Conservation (phyloP, 2,329 filamentous ascomycete genomes). For the Cercospora sojina region DNA sequence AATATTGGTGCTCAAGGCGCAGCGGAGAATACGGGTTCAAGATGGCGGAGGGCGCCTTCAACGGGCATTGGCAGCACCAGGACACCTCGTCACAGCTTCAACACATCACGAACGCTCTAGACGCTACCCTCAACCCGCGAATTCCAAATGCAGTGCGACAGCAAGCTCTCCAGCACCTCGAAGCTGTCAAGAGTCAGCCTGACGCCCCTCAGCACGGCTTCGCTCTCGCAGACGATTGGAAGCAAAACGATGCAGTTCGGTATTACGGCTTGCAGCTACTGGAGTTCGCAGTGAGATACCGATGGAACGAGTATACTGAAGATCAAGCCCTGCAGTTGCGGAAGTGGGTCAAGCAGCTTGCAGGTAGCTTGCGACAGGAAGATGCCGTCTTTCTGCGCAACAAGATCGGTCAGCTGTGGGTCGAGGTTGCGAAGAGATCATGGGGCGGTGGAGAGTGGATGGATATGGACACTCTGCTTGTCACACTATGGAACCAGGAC, state of each 20-base stretch:
- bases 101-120: conserved; percentile 78
- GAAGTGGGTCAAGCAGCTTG: conserved; percentile 75
- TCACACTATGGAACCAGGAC: conserved; percentile 69
- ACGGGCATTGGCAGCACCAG: conserved; percentile 25
- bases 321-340: conserved; percentile 69
- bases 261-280: conserved; percentile 92
- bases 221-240: conserved; percentile 70
- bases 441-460: conserved; percentile 87
- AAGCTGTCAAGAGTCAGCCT: conserved; percentile 74
- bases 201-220: conserved; percentile 85
- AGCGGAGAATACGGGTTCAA: not conserved
- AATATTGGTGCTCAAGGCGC: not conserved
- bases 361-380: conserved; percentile 65
- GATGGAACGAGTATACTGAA: conserved; percentile 70
- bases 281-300: conserved; percentile 84
- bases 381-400: conserved; percentile 85
- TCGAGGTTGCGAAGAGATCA: conserved; percentile 86
- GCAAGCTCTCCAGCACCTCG: conserved; percentile 81
- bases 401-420: conserved; percentile 93
- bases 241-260: conserved; percentile 76
- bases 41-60: conserved; percentile 22
- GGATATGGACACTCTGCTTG: conserved; percentile 84
- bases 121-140: conserved; percentile 79
- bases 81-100: conserved; percentile 45
- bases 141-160: conserved; percentile 79